A percentile compares a stretch with the other conserved stretches of the same genome.
phyloP scores from a whole-genome alignment of 2,329 filamentous ascomycete genomes.

The Venturiaceae sp. region DNA sequence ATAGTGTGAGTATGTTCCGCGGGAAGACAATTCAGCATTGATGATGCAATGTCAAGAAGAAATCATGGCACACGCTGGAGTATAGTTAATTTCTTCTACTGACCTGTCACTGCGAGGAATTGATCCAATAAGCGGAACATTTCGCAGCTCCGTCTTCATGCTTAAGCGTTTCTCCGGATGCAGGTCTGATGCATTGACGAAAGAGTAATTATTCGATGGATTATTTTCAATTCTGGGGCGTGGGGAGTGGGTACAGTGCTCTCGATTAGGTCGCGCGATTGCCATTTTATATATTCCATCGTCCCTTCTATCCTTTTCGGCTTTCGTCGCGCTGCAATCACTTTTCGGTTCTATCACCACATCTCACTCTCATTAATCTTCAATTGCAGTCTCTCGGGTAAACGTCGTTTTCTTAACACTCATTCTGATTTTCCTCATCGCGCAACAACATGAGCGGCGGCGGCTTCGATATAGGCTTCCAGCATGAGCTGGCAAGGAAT shows the following conservation, averaged over 20 bases:
- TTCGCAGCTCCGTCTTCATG: background rate
- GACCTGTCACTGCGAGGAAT: too few relatives aligned
- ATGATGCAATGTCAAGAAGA: background rate
- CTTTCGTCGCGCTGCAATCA: too few relatives aligned
- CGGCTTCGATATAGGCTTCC: conserved; percentile 1
- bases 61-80: background rate
- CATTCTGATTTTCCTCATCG: background rate
- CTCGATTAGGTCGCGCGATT: too few relatives aligned
- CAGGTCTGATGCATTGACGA: background rate
- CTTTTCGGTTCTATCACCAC: too few relatives aligned
- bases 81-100: background rate
- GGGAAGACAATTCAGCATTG: background rate
- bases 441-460: background rate
- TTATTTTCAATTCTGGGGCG: too few relatives aligned
- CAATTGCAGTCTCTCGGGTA: background rate
- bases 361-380: background rate
- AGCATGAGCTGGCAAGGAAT: conserved; percentile 9
- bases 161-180: background rate
- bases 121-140: background rate
- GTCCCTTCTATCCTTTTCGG: too few relatives aligned
- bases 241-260: too few relatives aligned
- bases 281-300: too few relatives aligned
- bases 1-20: background rate
- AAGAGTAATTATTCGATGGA: too few relatives aligned
- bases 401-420: too few relatives aligned